Evolutionary conservation across 495 filamentous ascomycete genomes (phyloP).

Genomic region (Aspergillus sclerotiicarbonarius): DNA sequence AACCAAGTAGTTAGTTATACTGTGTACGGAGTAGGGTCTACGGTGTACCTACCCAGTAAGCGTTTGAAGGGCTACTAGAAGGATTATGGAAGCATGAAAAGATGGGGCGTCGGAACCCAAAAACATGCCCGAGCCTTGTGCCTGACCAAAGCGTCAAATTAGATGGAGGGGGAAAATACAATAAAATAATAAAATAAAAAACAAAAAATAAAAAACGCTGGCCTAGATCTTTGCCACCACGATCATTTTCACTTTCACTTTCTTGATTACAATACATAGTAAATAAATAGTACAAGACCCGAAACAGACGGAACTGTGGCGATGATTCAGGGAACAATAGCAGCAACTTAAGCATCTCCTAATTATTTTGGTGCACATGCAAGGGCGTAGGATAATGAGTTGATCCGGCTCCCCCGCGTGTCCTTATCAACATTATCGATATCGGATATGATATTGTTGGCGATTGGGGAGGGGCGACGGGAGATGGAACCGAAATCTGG

Average conservation of each 20-base stretch:
- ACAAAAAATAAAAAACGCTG: background rate
- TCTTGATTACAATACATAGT: background rate
- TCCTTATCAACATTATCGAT: slow-evolving; percentile 20
- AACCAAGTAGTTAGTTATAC: too few species aligned
- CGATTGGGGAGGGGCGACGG: background rate
- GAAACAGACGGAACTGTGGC: background rate
- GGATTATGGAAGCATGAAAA: background rate
- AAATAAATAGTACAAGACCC: background rate
- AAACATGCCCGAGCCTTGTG: background rate
- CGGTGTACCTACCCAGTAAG: background rate
- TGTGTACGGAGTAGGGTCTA: too few species aligned
- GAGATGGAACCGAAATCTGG: background rate
- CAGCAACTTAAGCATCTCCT: background rate
- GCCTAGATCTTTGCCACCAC: background rate
- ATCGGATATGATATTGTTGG: slow-evolving; percentile 10
- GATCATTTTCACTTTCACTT: background rate
- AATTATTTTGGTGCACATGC: slow-evolving; percentile 20
- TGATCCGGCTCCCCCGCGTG: slow-evolving; percentile 15
- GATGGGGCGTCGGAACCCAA: background rate
- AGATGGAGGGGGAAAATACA: background rate
- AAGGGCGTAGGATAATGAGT: slow-evolving; percentile 18
- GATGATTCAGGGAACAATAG: background rate
- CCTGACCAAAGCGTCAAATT: background rate
- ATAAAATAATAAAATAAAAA: background rate
- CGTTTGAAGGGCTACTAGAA: background rate